Base-by-base conservation (phyloP, 163 green algal genomes). In the Picocystis sp. region DNA sequence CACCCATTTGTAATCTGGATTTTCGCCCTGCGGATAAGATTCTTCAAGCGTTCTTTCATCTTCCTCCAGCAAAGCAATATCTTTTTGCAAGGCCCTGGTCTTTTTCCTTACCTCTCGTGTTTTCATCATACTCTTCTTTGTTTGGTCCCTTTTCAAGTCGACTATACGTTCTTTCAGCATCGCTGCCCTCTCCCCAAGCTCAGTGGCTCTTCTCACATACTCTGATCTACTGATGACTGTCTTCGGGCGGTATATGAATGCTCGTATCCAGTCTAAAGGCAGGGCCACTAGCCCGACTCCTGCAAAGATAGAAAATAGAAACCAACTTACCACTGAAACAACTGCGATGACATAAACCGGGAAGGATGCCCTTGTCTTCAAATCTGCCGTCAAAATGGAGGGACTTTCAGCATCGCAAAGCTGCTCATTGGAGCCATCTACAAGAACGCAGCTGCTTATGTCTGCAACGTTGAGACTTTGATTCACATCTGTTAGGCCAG, bases 311-410 rank as follows among this genome's bases (percentile, higher is more conserved):
- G 93, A 74, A 68, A 97, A 95, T 29, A 96, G 70, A 25, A 92
- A 43, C 85, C 89, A 97, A 23, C 83, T 80, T 78, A 76, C 21
- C 13, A 84, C 83, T 17, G 74, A 71, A 8, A 63, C 50, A 14
- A 95, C 64, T 8, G 81, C 81, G 58, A 96, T 92, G 45, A 92
- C 61, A 72, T 97, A 97, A 10, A 92, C 70, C 2, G 78, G 66
- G 53, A 95, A 78, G 9, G 75, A 81, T 10, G 78, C 67, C 0
- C 84, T 33, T 9, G 19, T 3, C 12, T 22, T 53, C 47, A 33
- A 53, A 33, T 22, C 29, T 38, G 29, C 29, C 3, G 29, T 38
- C 8, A 38, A 38, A 38, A 38, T 38, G 29, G 29, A 38, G 5
- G 29, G 8, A 38, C 29, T 38, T 38, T 38, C 5, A 38, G 29